Conservation (phyloP, 345 rosid genomes). For the Eucalyptus sp. region DNA sequence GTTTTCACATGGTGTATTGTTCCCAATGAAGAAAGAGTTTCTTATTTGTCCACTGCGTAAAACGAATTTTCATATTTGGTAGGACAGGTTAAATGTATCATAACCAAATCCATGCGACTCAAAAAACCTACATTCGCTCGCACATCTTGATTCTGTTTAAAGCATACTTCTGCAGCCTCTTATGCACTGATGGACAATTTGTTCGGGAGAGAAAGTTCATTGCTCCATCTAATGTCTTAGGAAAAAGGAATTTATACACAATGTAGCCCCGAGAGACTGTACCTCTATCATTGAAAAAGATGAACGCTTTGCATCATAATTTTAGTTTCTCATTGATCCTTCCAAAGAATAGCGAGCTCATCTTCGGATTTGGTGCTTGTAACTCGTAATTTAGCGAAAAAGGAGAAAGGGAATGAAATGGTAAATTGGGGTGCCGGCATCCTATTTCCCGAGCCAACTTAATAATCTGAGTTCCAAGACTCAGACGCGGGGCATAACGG, state of each 20-base stretch:
- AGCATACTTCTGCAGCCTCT: accelerated
- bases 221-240: background rate
- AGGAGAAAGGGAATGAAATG: accelerated
- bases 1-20: background rate
- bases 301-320: background rate
- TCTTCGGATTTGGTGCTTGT: background rate
- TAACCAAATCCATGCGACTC: background rate
- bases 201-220: background rate
- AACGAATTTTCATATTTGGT: background rate
- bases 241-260: accelerated
- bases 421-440: background rate
- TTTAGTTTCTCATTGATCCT: background rate
- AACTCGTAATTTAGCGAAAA: background rate
- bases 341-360: background rate
- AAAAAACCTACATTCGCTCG: background rate
- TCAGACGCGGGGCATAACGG: too few species aligned
- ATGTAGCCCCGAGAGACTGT: background rate
- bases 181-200: background rate
- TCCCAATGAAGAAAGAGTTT: background rate
- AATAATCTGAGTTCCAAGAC: too few species aligned
- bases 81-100: background rate
- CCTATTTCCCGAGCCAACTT: background rate
- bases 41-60: background rate
- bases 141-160: background rate
- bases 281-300: background rate